Conservation (phyloP, 768 basidiomycete species). For the Cyathus striatus region DNA sequence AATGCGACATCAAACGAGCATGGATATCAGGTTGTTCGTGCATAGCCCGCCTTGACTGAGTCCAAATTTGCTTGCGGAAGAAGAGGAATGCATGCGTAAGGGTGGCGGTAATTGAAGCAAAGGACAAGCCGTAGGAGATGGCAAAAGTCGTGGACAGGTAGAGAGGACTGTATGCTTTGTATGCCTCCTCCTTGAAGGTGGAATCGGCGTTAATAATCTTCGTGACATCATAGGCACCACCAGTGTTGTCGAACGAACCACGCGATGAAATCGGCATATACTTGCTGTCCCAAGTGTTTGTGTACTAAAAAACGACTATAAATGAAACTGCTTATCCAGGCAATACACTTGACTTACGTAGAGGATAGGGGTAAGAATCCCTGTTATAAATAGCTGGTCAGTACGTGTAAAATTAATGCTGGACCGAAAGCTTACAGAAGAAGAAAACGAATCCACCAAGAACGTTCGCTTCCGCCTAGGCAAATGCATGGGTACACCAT, state of each 20-base stretch:
- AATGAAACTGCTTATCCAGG: not conserved
- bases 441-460: slow-evolving; percentile 58
- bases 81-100: slow-evolving; percentile 66
- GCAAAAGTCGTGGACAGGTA: slow-evolving; percentile 73
- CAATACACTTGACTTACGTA: slow-evolving; percentile 34
- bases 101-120: slow-evolving; percentile 75
- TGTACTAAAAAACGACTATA: slow-evolving; percentile 32
- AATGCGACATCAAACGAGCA: slow-evolving; percentile 73
- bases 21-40: slow-evolving; percentile 83
- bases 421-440: slow-evolving; percentile 41
- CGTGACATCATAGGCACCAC: slow-evolving; percentile 50
- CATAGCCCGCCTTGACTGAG: slow-evolving; percentile 64
- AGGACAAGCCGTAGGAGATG: slow-evolving; percentile 76
- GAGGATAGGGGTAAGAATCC: slow-evolving; percentile 57
- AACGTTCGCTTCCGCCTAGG: slow-evolving; percentile 71
- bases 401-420: not conserved
- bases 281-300: slow-evolving; percentile 55
- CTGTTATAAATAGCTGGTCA: slow-evolving; percentile 10
- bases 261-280: slow-evolving; percentile 65
- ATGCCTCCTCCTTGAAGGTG: slow-evolving; percentile 51
- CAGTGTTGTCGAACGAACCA: slow-evolving; percentile 63
- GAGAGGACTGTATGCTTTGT: slow-evolving; percentile 55
- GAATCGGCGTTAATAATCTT: slow-evolving; percentile 47
- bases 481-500: no score
- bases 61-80: slow-evolving; percentile 77